These are phyloP conservation scores for Xylogone sp. DNA, from an alignment of 2,329 filamentous ascomycete species.

Conservation along the genomic window DNA sequence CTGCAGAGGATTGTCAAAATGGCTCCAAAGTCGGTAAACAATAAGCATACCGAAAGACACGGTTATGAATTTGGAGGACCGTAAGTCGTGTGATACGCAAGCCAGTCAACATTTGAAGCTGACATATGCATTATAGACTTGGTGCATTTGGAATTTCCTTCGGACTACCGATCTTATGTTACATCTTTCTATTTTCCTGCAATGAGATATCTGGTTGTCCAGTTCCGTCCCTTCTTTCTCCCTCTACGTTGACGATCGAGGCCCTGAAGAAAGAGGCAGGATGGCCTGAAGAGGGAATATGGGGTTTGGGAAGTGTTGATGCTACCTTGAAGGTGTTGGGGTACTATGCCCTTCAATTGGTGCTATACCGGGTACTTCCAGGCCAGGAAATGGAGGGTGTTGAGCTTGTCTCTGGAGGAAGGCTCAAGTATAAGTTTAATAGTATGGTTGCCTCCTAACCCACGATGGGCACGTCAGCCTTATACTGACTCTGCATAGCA, in stretches of 20 bases:
- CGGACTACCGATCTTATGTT: constrained; percentile 74
- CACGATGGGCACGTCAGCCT: not conserved
- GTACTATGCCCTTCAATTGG: constrained; percentile 74
- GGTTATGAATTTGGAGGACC: constrained; percentile 32
- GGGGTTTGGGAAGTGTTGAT: constrained; percentile 65
- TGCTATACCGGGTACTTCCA: constrained; percentile 74
- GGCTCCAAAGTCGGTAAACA: constrained; percentile 13
- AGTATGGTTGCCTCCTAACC: constrained; percentile 38
- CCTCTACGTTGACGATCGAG: constrained; percentile 65
- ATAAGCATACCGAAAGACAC: constrained; percentile 20
- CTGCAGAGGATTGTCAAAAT: not conserved
- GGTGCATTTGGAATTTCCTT: constrained; percentile 77
- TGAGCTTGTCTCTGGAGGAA: constrained; percentile 65
- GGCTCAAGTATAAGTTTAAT: constrained; percentile 79
- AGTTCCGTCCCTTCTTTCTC: constrained; percentile 72
- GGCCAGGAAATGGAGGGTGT: constrained; percentile 69
- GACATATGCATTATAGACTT: constrained; percentile 45
- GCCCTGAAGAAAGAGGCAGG: constrained; percentile 76
- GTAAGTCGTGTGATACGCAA: constrained; percentile 16
- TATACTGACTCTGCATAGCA: constrained; percentile 43
- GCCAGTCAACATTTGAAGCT: not conserved
- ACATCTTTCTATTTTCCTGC: constrained; percentile 78
- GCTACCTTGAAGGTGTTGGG: constrained; percentile 67
- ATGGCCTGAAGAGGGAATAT: constrained; percentile 71
- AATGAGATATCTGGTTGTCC: constrained; percentile 93